Conservation (phyloP, 345 rosid species). For the Syzygium grande region DNA sequence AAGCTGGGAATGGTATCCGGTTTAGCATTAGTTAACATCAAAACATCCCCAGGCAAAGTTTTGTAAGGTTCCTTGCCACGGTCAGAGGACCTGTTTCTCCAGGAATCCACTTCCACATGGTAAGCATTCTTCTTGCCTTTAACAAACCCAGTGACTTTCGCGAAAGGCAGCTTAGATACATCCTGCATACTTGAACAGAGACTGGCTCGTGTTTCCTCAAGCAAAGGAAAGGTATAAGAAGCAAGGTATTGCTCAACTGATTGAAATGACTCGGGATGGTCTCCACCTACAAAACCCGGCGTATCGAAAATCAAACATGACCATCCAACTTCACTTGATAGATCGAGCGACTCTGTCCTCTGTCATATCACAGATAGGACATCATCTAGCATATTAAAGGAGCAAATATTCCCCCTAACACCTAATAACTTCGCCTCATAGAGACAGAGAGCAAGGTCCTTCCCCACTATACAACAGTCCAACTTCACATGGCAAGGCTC, state of each 20-base stretch:
- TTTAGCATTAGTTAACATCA: constrained; percentile 1
- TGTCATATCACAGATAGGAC: neutral
- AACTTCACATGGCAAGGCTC: neutral
- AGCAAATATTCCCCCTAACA: neutral
- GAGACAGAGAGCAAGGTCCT: neutral
- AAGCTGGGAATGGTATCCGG: constrained; percentile 4
- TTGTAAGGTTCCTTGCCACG: constrained; percentile 6
- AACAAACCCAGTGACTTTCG: neutral
- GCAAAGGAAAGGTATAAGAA: constrained; percentile 2
- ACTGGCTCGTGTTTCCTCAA: constrained; percentile 15
- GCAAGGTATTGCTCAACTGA: constrained; percentile 4
- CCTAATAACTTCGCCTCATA: neutral
- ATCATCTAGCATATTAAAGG: neutral
- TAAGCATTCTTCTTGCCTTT: neutral
- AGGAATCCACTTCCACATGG: neutral
- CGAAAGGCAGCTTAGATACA: constrained; percentile 3
- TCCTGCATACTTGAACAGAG: constrained; percentile 6
- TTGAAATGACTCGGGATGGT: constrained; percentile 10
- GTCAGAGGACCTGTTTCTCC: constrained; percentile 5
- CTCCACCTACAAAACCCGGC: constrained; percentile 1
- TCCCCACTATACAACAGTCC: neutral
- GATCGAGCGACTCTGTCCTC: neutral
- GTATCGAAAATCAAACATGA: neutral
- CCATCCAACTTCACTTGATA: neutral
- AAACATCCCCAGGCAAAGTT: constrained; percentile 7